Evolutionary conservation across 768 basidiomycete genomes (phyloP).

Genomic region (Tylopilus subfusipes): DNA sequence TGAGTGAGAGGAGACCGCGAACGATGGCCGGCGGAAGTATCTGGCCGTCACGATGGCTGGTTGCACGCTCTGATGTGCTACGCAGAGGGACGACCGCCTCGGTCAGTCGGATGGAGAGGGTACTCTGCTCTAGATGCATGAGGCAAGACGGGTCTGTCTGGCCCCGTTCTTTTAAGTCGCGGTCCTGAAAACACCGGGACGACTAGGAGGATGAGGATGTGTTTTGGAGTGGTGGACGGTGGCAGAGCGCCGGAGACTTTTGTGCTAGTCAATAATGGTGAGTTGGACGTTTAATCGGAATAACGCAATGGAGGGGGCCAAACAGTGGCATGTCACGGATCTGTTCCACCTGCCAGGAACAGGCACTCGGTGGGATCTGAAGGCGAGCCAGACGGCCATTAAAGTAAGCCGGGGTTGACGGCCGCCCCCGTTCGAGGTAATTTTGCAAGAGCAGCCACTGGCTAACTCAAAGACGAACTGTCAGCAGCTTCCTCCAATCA

Average conservation of each 20-base stretch:
- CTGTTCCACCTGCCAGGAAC: slow-evolving; percentile 6
- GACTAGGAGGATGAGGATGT: background rate
- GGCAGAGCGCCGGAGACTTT: background rate
- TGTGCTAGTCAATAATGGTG: too few relatives aligned
- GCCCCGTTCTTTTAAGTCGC: background rate
- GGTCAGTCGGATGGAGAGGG: slow-evolving; percentile 57
- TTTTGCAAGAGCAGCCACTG: too few relatives aligned
- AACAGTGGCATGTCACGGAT: background rate
- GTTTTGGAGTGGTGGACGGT: background rate
- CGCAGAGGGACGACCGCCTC: slow-evolving; percentile 74
- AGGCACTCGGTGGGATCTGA: background rate
- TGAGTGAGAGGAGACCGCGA: slow-evolving; percentile 62
- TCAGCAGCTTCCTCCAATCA: too few relatives aligned
- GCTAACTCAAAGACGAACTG: too few relatives aligned
- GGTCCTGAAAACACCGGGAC: background rate
- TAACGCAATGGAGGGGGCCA: too few relatives aligned
- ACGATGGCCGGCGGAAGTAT: slow-evolving; percentile 58
- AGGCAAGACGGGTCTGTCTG: background rate
- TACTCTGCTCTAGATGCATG: slow-evolving; percentile 35
- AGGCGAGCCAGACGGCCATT: background rate
- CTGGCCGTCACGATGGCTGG: slow-evolving; percentile 23
- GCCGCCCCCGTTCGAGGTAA: too few relatives aligned
- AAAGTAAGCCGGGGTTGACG: background rate
- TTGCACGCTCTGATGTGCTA: slow-evolving; percentile 35
- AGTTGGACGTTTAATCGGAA: background rate